Percentiles rank a stretch among this genome's conserved stretches.
Conservation (phyloP, 345 rosid species). For the Hypericum perforatum region DNA sequence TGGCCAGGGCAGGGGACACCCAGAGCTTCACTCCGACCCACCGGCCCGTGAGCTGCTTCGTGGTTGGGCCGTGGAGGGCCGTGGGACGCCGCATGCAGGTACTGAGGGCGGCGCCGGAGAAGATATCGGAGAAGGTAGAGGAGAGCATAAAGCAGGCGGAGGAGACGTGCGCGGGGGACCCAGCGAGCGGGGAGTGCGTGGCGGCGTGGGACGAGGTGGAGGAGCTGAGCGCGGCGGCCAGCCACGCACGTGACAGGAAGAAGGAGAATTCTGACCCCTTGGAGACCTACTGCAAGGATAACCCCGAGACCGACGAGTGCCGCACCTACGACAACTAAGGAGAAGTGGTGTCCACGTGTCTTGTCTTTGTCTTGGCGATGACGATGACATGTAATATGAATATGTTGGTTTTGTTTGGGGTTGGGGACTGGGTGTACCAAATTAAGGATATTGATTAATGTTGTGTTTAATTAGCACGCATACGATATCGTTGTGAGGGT, state of each 20-base stretch:
- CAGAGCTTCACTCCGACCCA: too few species aligned
- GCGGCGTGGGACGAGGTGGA: conserved; percentile 99
- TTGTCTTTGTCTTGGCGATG: too few species aligned
- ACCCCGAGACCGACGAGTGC: conserved; percentile 91
- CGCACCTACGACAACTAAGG: conserved; percentile 76
- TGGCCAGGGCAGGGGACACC: conserved; percentile 17
- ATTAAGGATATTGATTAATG: too few species aligned
- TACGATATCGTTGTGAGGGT: too few species aligned
- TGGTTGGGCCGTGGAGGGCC: too few species aligned
- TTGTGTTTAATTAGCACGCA: too few species aligned
- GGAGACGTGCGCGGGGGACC: conserved; percentile 65
- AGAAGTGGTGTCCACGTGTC: too few species aligned
- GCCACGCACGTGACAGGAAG: conserved; percentile 83
- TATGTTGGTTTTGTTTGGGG: too few species aligned
- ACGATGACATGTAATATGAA: too few species aligned
- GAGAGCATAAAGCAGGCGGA: conserved; percentile 80
- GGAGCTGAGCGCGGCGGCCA: conserved; percentile 97
- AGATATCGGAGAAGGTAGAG: conserved; percentile 62
- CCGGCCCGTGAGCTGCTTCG: too few species aligned
- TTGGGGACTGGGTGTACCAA: too few species aligned
- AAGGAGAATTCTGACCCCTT: conserved; percentile 57
- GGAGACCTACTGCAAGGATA: conserved; percentile 80
- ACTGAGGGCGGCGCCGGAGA: conserved; percentile 64
- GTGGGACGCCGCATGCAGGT: conserved; percentile 16
- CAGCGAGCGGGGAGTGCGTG: conserved; percentile 87